phyloP scores from a whole-genome alignment of 1,284 basidiomycete genomes.

The Phellinidium pouzarii region DNA sequence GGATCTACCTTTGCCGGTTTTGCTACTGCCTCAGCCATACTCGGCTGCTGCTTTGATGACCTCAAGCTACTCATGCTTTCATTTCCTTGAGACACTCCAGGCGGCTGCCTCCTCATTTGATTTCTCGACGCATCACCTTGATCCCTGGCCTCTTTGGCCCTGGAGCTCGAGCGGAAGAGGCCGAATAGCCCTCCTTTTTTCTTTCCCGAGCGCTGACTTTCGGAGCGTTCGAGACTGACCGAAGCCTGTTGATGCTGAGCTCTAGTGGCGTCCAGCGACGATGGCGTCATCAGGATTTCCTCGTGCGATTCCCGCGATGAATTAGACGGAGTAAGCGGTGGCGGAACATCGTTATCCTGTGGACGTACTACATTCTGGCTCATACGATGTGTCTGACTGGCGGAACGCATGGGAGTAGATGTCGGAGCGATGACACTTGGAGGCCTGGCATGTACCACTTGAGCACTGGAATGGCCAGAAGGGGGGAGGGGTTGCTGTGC shows the following conservation, averaged over 20 bases:
- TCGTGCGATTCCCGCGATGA: conserved; percentile 16
- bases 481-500: background rate
- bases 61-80: conserved; percentile 6
- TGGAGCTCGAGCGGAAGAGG: conserved; percentile 34
- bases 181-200: conserved; percentile 31
- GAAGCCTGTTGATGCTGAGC: background rate
- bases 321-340: conserved; percentile 14
- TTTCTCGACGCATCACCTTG: conserved; percentile 13
- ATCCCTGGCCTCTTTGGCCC: conserved; percentile 24
- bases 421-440: background rate
- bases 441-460: background rate
- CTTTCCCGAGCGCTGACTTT: conserved; percentile 19
- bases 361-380: background rate
- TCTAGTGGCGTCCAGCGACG: conserved; percentile 11
- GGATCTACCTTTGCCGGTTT: conserved; percentile 1
- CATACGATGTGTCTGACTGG: background rate
- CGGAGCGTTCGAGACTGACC: conserved; percentile 1
- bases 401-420: background rate
- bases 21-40: background rate
- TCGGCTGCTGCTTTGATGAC: conserved; percentile 2
- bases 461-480: background rate
- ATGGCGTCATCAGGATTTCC: conserved; percentile 19
- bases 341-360: conserved; percentile 12
- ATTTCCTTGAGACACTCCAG: conserved; percentile 21
- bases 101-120: conserved; percentile 22